phyloP scores from a whole-genome alignment of 164 flowering plant species.

The Sedum album region DNA sequence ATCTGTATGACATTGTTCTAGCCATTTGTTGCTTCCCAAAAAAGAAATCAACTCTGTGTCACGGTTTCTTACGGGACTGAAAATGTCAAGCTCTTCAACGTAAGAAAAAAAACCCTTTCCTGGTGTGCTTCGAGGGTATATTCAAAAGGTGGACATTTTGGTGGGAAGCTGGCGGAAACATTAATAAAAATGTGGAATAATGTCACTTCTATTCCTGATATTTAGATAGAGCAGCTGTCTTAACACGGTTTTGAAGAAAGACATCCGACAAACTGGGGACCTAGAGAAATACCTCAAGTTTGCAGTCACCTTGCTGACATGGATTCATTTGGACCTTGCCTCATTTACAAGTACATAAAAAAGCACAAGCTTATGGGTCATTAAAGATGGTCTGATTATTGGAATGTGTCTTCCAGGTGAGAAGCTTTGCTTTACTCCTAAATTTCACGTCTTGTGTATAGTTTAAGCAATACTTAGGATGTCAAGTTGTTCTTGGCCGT shows the following conservation, averaged over 20 bases:
- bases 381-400: conserved; percentile 48
- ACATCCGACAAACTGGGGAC: conserved; percentile 41
- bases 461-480: neutral
- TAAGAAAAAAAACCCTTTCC: conserved; percentile 53
- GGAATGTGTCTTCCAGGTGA: neutral
- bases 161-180: conserved; percentile 65
- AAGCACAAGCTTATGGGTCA: conserved; percentile 66
- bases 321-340: conserved; percentile 58
- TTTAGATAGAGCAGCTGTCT: conserved; percentile 74
- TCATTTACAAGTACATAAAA: conserved; percentile 59
- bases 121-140: conserved; percentile 86
- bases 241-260: conserved; percentile 69
- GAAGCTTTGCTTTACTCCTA: neutral
- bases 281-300: conserved; percentile 54
- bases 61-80: conserved; percentile 53
- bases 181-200: conserved; percentile 59
- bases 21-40: conserved; percentile 90
- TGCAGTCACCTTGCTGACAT: conserved; percentile 71
- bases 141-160: conserved; percentile 79
- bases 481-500: neutral
- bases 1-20: conserved; percentile 69
- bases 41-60: conserved; percentile 44
- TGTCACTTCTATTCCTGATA: conserved; percentile 63
- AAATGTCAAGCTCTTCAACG: conserved; percentile 30
- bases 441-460: neutral